phyloP scores from a whole-genome alignment of 129 eudicot species.

The Apium graveolens region DNA sequence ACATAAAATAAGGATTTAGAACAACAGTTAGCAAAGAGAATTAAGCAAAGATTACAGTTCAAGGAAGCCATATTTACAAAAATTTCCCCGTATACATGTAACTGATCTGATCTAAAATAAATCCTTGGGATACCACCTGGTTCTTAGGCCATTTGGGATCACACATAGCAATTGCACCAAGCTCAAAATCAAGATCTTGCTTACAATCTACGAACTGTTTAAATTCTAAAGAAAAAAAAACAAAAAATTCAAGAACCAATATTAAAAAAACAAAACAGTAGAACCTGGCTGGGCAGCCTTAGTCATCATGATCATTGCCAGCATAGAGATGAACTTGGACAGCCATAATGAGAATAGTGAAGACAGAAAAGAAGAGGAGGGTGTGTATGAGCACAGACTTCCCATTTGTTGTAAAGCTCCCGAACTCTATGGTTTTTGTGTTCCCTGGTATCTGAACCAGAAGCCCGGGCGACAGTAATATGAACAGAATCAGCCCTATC shows the following conservation, averaged over 20 bases:
- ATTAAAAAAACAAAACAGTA: not conserved
- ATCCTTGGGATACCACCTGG: not conserved
- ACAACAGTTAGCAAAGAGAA: too few species aligned
- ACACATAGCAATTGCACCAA: not conserved
- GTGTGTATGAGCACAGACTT: conserved; percentile 45
- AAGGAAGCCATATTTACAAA: too few species aligned
- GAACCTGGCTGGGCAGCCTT: not conserved
- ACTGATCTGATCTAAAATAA: not conserved
- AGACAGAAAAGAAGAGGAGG: conserved; percentile 40
- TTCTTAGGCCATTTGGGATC: not conserved
- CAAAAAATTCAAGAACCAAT: not conserved
- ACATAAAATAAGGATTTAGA: not conserved
- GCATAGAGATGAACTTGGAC: conserved; percentile 41
- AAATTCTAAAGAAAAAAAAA: not conserved
- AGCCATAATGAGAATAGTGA: conserved; percentile 52
- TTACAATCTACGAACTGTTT: not conserved
- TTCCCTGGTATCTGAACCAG: conserved; percentile 61
- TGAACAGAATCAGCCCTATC: conserved; percentile 35
- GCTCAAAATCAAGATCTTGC: not conserved
- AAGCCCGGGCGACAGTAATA: conserved; percentile 38
- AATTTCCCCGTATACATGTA: too few species aligned
- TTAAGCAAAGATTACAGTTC: not conserved
- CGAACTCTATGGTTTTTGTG: conserved; percentile 42
- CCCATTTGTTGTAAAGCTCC: conserved; percentile 54
- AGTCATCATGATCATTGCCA: conserved; percentile 12